These are phyloP conservation scores for Lactarius vividus DNA, from an alignment of 768 basidiomycete species.

Conservation along the genomic window DNA sequence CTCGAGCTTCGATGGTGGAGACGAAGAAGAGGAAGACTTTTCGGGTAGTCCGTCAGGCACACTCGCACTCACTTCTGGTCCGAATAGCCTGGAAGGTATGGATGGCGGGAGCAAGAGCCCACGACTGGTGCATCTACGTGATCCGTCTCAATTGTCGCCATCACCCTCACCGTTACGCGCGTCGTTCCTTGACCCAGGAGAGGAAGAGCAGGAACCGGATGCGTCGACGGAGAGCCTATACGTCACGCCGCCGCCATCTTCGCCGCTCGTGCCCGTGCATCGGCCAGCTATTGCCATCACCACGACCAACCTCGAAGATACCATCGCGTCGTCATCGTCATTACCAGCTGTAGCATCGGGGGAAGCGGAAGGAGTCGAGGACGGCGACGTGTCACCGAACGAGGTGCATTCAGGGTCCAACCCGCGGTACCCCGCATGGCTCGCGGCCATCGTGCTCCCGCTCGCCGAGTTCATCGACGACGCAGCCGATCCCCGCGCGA, in stretches of 20 bases:
- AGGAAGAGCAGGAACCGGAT: neutral
- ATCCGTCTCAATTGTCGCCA: conserved; percentile 11
- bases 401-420: conserved; percentile 24
- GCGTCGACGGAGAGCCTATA: neutral
- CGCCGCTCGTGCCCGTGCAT: neutral
- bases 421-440: conserved; percentile 60
- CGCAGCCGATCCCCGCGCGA: conserved; percentile 55
- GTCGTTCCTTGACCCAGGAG: conserved; percentile 7
- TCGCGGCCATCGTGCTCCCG: conserved; percentile 56
- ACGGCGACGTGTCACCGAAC: neutral
- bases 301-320: conserved; percentile 1
- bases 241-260: conserved; percentile 10
- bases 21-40: conserved; percentile 13
- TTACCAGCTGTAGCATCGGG: neutral
- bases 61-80: conserved; percentile 23
- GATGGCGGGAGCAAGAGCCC: conserved; percentile 19
- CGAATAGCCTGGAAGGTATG: conserved; percentile 23
- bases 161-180: conserved; percentile 20
- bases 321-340: neutral
- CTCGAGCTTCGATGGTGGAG: conserved; percentile 11
- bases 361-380: neutral
- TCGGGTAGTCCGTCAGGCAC: conserved; percentile 19
- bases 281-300: conserved; percentile 8
- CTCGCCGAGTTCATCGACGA: conserved; percentile 64
- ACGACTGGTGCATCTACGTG: neutral